Percentiles rank a stretch among this genome's conserved stretches.
Evolutionary conservation across 352 stramenopile species (phyloP).

Genomic region (Phytophthora pinifolia): DNA sequence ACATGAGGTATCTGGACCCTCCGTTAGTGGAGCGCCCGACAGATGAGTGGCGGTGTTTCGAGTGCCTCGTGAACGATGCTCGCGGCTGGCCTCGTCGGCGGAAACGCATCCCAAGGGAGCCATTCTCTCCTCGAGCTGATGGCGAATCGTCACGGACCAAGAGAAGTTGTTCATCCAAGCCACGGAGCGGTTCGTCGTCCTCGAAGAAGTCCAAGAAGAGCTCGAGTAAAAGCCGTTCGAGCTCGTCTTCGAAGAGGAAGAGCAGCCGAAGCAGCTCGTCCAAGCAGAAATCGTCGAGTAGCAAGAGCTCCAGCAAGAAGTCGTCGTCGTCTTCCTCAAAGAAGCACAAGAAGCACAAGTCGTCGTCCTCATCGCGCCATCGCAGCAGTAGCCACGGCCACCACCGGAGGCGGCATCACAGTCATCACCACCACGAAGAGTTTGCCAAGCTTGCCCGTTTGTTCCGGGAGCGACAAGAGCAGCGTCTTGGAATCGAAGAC

Average conservation of each 20-base stretch:
- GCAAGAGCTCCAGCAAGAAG: slow-evolving; percentile 62
- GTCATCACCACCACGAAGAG: slow-evolving; percentile 62
- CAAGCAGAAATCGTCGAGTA: slow-evolving; percentile 39
- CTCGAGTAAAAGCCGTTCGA: slow-evolving; percentile 37
- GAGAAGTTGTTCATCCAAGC: slow-evolving; percentile 44
- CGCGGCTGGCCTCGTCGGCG: slow-evolving; percentile 73
- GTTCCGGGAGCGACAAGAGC: slow-evolving; percentile 56
- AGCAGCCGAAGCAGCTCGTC: slow-evolving; percentile 47
- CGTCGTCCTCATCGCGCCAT: slow-evolving; percentile 61
- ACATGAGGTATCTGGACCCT: slow-evolving; percentile 84
- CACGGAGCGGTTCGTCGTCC: slow-evolving; percentile 36
- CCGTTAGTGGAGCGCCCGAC: slow-evolving; percentile 69
- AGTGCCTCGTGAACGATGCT: slow-evolving; percentile 87
- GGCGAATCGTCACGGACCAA: slow-evolving; percentile 32
- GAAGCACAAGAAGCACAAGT: slow-evolving; percentile 73
- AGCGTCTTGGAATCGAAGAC: slow-evolving; percentile 62
- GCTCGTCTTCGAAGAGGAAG: slow-evolving; percentile 49
- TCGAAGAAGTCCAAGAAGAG: slow-evolving; percentile 49
- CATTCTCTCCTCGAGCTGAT: slow-evolving; percentile 28
- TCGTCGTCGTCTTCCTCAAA: slow-evolving; percentile 57
- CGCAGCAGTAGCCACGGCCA: slow-evolving; percentile 50
- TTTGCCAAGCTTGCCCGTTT: slow-evolving; percentile 64
- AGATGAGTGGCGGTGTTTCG: slow-evolving; percentile 86
- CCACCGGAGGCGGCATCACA: slow-evolving; percentile 57
- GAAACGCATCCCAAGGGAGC: slow-evolving; percentile 33